Evolutionary conservation across 1,284 basidiomycete species (phyloP).

Genomic region (Rhizoctonia solani): DNA sequence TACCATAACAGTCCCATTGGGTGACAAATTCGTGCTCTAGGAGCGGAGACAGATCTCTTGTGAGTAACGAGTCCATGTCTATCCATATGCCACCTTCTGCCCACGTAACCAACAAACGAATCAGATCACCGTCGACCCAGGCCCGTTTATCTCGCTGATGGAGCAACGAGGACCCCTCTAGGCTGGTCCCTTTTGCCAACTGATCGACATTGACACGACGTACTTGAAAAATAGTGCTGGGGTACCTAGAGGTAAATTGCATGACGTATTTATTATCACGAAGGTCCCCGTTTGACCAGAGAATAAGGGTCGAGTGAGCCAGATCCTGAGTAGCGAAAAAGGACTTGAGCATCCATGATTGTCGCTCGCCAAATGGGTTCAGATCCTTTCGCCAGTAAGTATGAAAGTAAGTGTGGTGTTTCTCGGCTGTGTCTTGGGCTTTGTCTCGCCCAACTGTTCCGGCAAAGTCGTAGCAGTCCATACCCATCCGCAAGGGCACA

Average conservation of each 20-base stretch:
- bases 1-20: conserved; percentile 96
- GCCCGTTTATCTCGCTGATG: conserved; percentile 71
- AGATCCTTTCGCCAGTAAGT: conserved; percentile 91
- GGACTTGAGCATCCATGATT: conserved; percentile 85
- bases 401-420: conserved; percentile 69
- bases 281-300: conserved; percentile 89
- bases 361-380: conserved; percentile 71
- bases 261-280: conserved; percentile 61
- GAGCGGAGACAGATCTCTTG: conserved; percentile 78
- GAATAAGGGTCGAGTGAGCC: conserved; percentile 62
- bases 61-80: conserved; percentile 92
- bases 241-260: conserved; percentile 64
- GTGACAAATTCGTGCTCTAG: conserved; percentile 92
- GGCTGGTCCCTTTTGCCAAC: conserved; percentile 73
- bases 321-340: conserved; percentile 89
- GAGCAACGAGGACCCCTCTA: conserved; percentile 66
- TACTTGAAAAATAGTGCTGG: conserved; percentile 66
- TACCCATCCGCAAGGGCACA: conserved; percentile 69
- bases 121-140: conserved; percentile 92
- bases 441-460: conserved; percentile 60
- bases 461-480: conserved; percentile 88
- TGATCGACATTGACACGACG: conserved; percentile 65
- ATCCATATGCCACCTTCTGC: conserved; percentile 89
- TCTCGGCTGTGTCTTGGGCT: conserved; percentile 43
- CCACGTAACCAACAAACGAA: conserved; percentile 86